phyloP scores from a whole-genome alignment of 2,329 filamentous ascomycete genomes.

The Colletotrichum tanaceti region DNA sequence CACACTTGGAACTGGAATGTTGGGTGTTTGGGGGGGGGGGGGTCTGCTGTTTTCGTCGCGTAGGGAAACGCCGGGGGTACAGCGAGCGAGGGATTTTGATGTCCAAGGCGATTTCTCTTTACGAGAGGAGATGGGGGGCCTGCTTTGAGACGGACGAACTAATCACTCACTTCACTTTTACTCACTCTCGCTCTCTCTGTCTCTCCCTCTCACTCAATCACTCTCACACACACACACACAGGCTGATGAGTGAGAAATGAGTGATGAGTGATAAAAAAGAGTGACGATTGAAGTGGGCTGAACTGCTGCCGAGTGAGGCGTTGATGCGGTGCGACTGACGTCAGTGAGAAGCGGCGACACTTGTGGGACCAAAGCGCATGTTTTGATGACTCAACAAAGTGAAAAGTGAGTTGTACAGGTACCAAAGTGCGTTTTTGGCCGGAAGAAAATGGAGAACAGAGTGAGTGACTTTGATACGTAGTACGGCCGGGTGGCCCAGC shows the following conservation, averaged over 20 bases:
- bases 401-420: neutral
- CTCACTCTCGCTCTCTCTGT: too few relatives aligned
- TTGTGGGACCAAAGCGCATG: conserved; percentile 13
- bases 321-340: conserved; percentile 33
- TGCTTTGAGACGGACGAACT: too few relatives aligned
- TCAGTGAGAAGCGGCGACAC: conserved; percentile 9
- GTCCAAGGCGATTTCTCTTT: too few relatives aligned
- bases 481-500: neutral
- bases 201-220: too few relatives aligned
- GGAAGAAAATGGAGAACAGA: neutral
- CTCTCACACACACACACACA: neutral
- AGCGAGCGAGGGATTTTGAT: neutral
- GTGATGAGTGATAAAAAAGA: neutral
- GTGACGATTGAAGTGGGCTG: neutral
- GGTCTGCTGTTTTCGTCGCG: conserved; percentile 5
- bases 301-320: neutral
- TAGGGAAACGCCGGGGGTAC: neutral
- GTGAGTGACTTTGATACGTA: too few relatives aligned
- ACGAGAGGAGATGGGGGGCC: neutral
- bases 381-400: conserved; percentile 28
- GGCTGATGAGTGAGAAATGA: neutral
- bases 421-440: too few relatives aligned
- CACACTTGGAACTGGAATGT: neutral
- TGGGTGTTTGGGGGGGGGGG: too few relatives aligned
- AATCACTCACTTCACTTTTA: too few relatives aligned